These are phyloP conservation scores for Grifola frondosa DNA, from an alignment of 1,284 basidiomycete genomes.

Conservation along the genomic window DNA sequence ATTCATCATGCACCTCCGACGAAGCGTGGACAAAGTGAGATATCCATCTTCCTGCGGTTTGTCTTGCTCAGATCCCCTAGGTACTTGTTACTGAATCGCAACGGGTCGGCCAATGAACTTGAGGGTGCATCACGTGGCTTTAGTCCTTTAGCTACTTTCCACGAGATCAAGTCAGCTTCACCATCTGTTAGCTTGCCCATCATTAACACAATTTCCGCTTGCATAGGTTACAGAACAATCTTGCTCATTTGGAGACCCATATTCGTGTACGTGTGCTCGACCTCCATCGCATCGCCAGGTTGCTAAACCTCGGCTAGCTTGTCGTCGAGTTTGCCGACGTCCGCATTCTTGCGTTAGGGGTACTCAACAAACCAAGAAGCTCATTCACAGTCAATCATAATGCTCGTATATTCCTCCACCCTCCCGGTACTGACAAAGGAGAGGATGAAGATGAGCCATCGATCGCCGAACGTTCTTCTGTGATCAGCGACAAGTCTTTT, in stretches of 20 bases:
- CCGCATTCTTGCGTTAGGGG: constrained; percentile 70
- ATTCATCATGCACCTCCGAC: constrained; percentile 67
- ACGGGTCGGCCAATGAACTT: constrained; percentile 68
- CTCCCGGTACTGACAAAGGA: constrained; percentile 53
- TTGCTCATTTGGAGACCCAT: constrained; percentile 61
- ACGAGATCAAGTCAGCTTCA: constrained; percentile 66
- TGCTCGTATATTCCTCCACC: constrained; percentile 64
- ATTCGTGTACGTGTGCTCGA: constrained; percentile 39
- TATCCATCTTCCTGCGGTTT: not conserved
- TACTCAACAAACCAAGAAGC: constrained; percentile 55
- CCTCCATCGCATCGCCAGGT: not conserved
- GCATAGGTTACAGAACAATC: constrained; percentile 58
- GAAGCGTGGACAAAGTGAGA: constrained; percentile 79
- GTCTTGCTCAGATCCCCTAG: constrained; percentile 34
- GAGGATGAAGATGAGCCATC: constrained; percentile 13
- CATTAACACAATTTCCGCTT: not conserved
- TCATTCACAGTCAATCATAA: constrained; percentile 60
- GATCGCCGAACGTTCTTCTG: constrained; percentile 12
- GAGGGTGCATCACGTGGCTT: constrained; percentile 65
- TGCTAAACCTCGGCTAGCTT: constrained; percentile 40
- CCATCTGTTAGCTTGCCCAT: not conserved
- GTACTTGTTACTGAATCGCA: constrained; percentile 72
- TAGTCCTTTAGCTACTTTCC: constrained; percentile 62
- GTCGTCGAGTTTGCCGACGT: constrained; percentile 70
- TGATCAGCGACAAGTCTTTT: constrained; percentile 19